Evolutionary conservation across 1,139 yeast species (phyloP), one percentile per base, ranked within the genome.

Genomic region (Yarrowia galli): DNA sequence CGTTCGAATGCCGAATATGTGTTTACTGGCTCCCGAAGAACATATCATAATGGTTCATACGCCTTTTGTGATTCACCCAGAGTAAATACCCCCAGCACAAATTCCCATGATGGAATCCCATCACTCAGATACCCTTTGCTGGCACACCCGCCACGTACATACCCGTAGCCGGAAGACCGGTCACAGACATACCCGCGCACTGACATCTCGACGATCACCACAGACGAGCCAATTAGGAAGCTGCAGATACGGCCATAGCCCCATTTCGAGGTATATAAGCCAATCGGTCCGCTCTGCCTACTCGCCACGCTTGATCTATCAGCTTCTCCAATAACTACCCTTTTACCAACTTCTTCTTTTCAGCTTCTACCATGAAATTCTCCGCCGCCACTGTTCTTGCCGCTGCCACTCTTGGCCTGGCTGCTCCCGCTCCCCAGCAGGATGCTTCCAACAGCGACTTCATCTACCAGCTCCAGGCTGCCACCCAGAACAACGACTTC

Each of bases 341-440:
- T 22, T 36, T 22, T 20, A 51, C 42, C 56, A 18, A 28, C 25
- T 18, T 32, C 46, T 20, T 23, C n/a, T 23, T 53, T 53, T 53
- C 60, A 53, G 60, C 60, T 53, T 53, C 60, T 38, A 53, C 45
- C 16, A 53, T 53, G 60, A 53, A 38, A 53, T 53, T 53, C 60
- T 53, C 60, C 10, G n/a, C 45, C 15, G 35, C 60, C 45, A 53
- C 60, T 20, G 12, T 53, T 36, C 20, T 38, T 23, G 60, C 18
- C 22, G 60, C 45, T 9, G 60, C 60, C 45, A 22, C 35, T n/a
- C 45, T 53, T 38, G 60, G 43, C 6, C 35, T 38, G 32, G 60
- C 60, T 15, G 60, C 60, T 9, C 60, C 60, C 4, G 60, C 60
- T 23, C 35, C 45, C 45, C 60, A 53, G 60, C 45, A 36, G 45